Evolutionary conservation across 139 green algal genomes (phyloP), one percentile per base, ranked within the genome.

Genomic region (Chlamydomonas schloesseri): DNA sequence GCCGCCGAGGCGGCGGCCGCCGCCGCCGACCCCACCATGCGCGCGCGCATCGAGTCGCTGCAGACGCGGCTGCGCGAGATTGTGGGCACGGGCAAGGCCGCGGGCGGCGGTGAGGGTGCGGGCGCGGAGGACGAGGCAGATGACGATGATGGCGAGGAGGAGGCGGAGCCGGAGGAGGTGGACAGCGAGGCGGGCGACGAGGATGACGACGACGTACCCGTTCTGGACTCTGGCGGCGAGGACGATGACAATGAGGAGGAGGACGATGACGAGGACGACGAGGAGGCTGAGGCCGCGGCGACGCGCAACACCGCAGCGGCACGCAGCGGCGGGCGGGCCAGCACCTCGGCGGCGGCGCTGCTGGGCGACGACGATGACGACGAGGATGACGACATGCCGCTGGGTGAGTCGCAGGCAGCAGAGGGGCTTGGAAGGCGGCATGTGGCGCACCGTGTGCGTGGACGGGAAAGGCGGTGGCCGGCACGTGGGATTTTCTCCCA

Each of bases 251-350:
- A 78, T 1, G 82, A 75, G 18, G 64, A 80, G 0, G 88, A 89
- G 8, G 89, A 90, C 28, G 80, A 89, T 69, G 84, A 91, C 28
- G 82, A 88, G 31, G 71, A 88, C 21, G 88, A 90, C n/a, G 71
- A 90, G 70, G 81, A 84, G 58, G 37, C 65, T 13, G n/a, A n/a
- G n/a, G 55, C 60, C 26, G 72, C 60, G 64, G 72, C 33, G 60
- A n/a, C n/a, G 69, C 77, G 65, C 64, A n/a, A 26, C 71, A 69
- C 62, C 23, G 72, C 84, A 5, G 75, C 17, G 3, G 69, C 60
- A 20, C 37, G 33, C 46, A 70, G 62, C 31, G 11, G 47, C 21
- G 42, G 77, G 24, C 29, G 60, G 76, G 4, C 75, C 42, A 31
- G 83, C 71, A 76, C 82, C 81, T 77, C 64, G 26, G 55, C 36